Evolutionary conservation across 129 eudicot species (phyloP).

Genomic region (Helianthus annuus): HanXRQr2.0-SUNRISE NC_035447.2:103955133-103955632

Average conservation of each 20-base stretch:
- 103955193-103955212: not conserved
- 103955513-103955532: slow-evolving; percentile 83
- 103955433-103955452: slow-evolving; percentile 74
- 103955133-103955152: slow-evolving; percentile 59
- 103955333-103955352: not conserved
- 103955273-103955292: not conserved
- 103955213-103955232: not conserved
- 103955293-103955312: not conserved
- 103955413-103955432: slow-evolving; percentile 62
- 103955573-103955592: not conserved
- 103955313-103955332: not conserved
- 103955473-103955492: slow-evolving; percentile 92
- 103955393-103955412: slow-evolving; percentile 14
- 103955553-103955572: not conserved
- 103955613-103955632: not conserved
- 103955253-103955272: not conserved
- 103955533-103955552: slow-evolving; percentile 1
- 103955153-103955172: not conserved
- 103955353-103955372: not conserved
- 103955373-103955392: not conserved
- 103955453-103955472: slow-evolving; percentile 79
- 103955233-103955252: not conserved
- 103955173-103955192: not conserved
- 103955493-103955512: slow-evolving; percentile 91
- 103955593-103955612: not conserved